Evolutionary conservation across 306 rosid species (phyloP), one percentile per base, ranked within the genome.

Genomic region (Fragaria ananassa): DNA sequence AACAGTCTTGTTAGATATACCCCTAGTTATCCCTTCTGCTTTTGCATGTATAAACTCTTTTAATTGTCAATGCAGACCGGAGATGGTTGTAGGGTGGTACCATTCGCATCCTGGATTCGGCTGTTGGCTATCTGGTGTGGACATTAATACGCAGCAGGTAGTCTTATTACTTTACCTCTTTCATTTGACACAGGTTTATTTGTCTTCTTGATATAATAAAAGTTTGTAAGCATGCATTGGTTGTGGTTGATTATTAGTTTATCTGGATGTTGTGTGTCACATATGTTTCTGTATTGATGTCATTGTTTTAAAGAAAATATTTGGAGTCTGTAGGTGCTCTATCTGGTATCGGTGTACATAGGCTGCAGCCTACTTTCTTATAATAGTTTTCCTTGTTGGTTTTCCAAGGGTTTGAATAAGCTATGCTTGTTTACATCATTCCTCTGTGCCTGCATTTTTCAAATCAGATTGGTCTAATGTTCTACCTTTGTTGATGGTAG

Each of bases 21-120:
- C 61, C 17, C 31, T 44, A 5, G 44, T 37, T 74, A 45, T 5
- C 1, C 4, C n/a, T 27, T 62, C 64, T 51, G 21, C 67, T 37
- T 78, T 41, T 12, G 17, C 14, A 46, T 44, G 27, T 61, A 68
- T 49, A 19, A 29, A 19, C 37, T 58, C 62, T 71, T 74, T 71
- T 49, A 2, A 23, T 3, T 65, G 68, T 58, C 74, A 67, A 80
- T 84, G 74, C 87, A 92, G 98, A 75, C 97, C 97, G 2, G 97
- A 94, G 93, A 94, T 94, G 98, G 98, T 94, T 81, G 97, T 92
- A 1, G 98, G 98, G 4, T 93, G 97, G 98, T 93, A 93, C 77
- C 98, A 93, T 83, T 93, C 98, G 0, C 98, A 93, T 91, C 98
- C 96, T 79, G 98, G 97, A 71, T 94, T 94, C 76, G 98, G 98